A percentile compares a stretch with the other conserved stretches of the same genome.
Evolutionary conservation across 352 stramenopile genomes (phyloP).

Genomic region (Pythium guiyangense): DNA sequence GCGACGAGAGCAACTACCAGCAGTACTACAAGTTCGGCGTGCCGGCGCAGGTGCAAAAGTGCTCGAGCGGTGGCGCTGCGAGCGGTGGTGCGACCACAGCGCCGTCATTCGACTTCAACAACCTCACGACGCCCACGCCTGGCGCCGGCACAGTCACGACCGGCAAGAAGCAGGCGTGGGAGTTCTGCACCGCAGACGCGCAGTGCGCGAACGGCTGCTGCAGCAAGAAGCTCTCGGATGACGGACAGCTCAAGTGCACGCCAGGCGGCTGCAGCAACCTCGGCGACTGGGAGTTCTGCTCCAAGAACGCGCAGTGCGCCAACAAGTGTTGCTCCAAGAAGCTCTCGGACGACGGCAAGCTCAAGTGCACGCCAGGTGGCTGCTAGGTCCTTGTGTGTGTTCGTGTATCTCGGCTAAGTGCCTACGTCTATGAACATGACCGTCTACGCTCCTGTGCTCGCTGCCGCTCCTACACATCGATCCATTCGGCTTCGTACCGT

Average conservation of each 20-base stretch:
- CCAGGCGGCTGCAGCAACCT: conserved; percentile 1
- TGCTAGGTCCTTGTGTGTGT: background rate
- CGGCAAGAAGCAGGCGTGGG: conserved; percentile 10
- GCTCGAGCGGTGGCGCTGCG: conserved; percentile 8
- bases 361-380: conserved; percentile 17
- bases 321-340: conserved; percentile 17
- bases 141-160: background rate
- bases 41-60: conserved; percentile 36
- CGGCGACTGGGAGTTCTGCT: conserved; percentile 7
- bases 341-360: conserved; percentile 18
- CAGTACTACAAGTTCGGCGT: conserved; percentile 46
- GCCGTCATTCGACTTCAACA: conserved; percentile 3
- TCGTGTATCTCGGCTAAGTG: background rate
- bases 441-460: background rate
- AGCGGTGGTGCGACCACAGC: background rate
- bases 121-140: background rate
- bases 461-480: background rate
- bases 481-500: background rate
- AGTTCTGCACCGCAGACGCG: background rate
- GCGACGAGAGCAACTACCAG: conserved; percentile 25
- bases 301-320: conserved; percentile 1
- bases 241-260: conserved; percentile 20
- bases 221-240: conserved; percentile 20
- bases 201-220: conserved; percentile 12
- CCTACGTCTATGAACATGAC: background rate